These are phyloP conservation scores for Penicillium sumatraense DNA, from an alignment of 2,329 filamentous ascomycete genomes.

Conservation along the genomic window DNA sequence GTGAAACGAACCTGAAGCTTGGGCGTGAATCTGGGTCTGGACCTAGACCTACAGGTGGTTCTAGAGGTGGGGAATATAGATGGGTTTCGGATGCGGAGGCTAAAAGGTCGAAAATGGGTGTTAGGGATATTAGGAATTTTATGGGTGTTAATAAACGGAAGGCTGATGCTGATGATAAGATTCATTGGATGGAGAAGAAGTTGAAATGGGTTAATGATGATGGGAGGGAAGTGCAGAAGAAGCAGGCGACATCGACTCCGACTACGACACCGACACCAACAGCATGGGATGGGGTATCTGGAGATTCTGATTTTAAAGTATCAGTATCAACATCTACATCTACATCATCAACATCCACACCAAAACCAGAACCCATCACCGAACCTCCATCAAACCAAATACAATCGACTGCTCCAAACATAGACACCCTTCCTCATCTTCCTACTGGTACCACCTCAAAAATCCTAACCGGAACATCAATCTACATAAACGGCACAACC, in stretches of 20 bases:
- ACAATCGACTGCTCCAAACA: neutral
- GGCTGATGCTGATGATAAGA: constrained; percentile 35
- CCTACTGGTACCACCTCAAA: no score
- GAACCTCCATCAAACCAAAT: constrained; percentile 22
- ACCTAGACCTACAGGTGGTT: no score
- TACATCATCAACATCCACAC: neutral
- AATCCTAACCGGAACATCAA: constrained; percentile 71
- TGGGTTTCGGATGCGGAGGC: constrained; percentile 40
- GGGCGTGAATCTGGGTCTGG: no score
- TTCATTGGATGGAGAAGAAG: constrained; percentile 22
- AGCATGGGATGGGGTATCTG: neutral
- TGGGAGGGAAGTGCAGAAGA: neutral
- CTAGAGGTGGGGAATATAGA: constrained; percentile 57
- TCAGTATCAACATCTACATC: neutral
- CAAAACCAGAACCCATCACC: neutral
- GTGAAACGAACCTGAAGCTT: no score
- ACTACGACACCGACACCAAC: neutral
- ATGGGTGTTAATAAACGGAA: constrained; percentile 53
- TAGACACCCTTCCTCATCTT: no score
- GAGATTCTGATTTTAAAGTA: neutral
- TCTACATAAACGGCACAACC: constrained; percentile 90
- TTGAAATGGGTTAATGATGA: constrained; percentile 4
- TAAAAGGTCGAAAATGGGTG: constrained; percentile 31
- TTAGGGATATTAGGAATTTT: constrained; percentile 51
- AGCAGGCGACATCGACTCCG: neutral